A percentile compares a stretch with the other conserved stretches of the same genome.
These are phyloP conservation scores for Suhomyces coccinellae DNA, from an alignment of 1,139 yeast species.

Conservation along the genomic window DNA sequence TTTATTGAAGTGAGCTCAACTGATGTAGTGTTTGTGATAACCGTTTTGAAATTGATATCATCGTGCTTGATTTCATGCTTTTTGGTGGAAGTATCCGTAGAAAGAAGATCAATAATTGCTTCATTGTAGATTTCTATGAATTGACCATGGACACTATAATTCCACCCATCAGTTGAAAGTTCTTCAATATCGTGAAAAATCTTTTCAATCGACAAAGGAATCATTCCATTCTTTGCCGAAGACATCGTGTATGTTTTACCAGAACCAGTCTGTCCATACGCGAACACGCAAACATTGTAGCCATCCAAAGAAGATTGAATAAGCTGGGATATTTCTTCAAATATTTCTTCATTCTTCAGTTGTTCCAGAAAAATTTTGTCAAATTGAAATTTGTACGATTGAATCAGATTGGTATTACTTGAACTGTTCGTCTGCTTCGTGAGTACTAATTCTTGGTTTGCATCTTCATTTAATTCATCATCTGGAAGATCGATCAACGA, in stretches of 20 bases:
- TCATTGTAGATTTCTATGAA: slow-evolving; percentile 92
- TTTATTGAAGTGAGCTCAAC: slow-evolving; percentile 48
- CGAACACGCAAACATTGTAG: slow-evolving; percentile 87
- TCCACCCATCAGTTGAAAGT: slow-evolving; percentile 62
- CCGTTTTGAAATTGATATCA: slow-evolving; percentile 49
- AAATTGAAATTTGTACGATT: slow-evolving; percentile 55
- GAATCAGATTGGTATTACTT: slow-evolving; percentile 11
- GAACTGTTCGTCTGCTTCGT: slow-evolving; percentile 23
- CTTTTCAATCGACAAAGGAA: slow-evolving; percentile 72
- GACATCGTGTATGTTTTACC: slow-evolving; percentile 96
- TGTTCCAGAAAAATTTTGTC: slow-evolving; percentile 72
- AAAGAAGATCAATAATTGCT: slow-evolving; percentile 65
- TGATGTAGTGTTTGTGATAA: slow-evolving; percentile 59
- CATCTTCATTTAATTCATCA: slow-evolving; percentile 48
- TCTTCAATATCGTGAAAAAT: slow-evolving; percentile 62
- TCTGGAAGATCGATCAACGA: slow-evolving; percentile 49
- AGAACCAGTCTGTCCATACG: slow-evolving; percentile 97
- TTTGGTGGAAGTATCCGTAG: slow-evolving; percentile 21
- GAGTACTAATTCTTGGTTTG: slow-evolving; percentile 48
- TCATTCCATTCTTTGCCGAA: slow-evolving; percentile 69
- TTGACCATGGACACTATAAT: slow-evolving; percentile 65
- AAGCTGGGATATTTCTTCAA: slow-evolving; percentile 82
- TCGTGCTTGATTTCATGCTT: slow-evolving; percentile 80
- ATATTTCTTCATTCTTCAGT: slow-evolving; percentile 60
- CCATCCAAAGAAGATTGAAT: slow-evolving; percentile 93